Conservation (phyloP, 805 yeast genomes). For the Limtongia smithiae region DNA sequence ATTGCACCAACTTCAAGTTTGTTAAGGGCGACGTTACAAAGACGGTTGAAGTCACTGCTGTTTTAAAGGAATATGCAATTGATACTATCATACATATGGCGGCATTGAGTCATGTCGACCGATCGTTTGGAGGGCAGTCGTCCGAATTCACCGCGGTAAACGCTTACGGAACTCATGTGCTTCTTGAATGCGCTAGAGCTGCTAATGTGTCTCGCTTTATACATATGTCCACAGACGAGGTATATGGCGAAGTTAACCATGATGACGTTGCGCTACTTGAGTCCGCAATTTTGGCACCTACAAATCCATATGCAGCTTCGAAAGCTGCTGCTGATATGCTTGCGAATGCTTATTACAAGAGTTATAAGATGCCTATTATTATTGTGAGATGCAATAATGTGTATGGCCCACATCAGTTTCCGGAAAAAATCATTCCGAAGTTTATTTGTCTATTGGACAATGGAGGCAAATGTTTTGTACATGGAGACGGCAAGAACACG, state of each 20-base stretch:
- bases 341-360: constrained; percentile 44
- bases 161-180: constrained; percentile 46
- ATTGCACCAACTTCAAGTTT: constrained; percentile 33
- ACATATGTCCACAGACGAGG: constrained; percentile 59
- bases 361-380: constrained; percentile 44
- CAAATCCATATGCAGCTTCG: constrained; percentile 57
- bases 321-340: constrained; percentile 54
- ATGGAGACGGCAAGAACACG: constrained; percentile 47
- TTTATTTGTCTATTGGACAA: constrained; percentile 30
- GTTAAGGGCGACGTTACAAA: constrained; percentile 41
- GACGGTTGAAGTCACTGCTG: constrained; percentile 27
- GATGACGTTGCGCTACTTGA: constrained; percentile 38
- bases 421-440: constrained; percentile 50
- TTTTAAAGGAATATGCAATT: constrained; percentile 32
- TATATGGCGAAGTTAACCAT: constrained; percentile 48
- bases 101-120: constrained; percentile 55
- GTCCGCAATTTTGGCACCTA: constrained; percentile 43
- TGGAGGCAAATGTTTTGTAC: constrained; percentile 40
- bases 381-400: constrained; percentile 51
- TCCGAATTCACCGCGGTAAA: constrained; percentile 45
- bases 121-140: constrained; percentile 46
- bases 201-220: constrained; percentile 35
- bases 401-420: constrained; percentile 53
- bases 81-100: constrained; percentile 49
- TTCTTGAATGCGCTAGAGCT: constrained; percentile 44